Percentiles rank a stretch among this genome's conserved stretches.
These are phyloP conservation scores for Trichophyton mentagrophytes DNA, from an alignment of 2,329 filamentous ascomycete species.

Conservation along the genomic window DNA sequence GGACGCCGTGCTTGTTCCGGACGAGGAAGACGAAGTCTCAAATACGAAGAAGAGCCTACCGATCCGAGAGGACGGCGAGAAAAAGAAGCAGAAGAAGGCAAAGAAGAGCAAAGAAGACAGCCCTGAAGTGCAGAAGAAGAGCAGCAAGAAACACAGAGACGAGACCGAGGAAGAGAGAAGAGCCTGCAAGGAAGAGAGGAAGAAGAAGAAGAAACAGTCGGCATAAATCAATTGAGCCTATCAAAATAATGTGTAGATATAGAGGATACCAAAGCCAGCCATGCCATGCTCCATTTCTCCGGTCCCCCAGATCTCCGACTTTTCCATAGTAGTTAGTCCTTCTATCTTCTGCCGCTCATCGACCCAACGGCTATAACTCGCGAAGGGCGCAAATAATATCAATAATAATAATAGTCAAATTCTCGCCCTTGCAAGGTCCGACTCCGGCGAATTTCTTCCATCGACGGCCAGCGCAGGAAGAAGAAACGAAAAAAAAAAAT, in stretches of 20 bases:
- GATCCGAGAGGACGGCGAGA: neutral
- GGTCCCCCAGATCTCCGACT: neutral
- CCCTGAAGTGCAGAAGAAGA: conserved; percentile 16
- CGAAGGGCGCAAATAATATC: neutral
- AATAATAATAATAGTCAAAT: neutral
- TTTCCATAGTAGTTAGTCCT: neutral
- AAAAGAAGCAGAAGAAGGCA: neutral
- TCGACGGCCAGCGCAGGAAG: neutral
- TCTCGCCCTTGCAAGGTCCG: neutral
- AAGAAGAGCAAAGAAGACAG: conserved; percentile 4
- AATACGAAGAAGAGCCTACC: conserved; percentile 9
- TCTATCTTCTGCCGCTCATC: no score
- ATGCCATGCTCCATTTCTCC: neutral
- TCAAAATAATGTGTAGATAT: neutral
- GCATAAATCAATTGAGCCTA: neutral
- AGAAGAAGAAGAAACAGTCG: conserved; percentile 28
- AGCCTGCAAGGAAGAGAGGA: conserved; percentile 24
- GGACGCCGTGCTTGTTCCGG: neutral
- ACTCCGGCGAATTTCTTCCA: neutral
- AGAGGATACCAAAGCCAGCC: neutral
- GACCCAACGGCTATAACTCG: neutral
- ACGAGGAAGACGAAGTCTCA: neutral
- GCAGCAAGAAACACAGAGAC: conserved; percentile 28
- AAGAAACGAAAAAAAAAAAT: neutral
- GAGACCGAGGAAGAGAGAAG: conserved; percentile 24